Conservation (phyloP, 768 basidiomycete genomes). For the Boletus reticuloceps region DNA sequence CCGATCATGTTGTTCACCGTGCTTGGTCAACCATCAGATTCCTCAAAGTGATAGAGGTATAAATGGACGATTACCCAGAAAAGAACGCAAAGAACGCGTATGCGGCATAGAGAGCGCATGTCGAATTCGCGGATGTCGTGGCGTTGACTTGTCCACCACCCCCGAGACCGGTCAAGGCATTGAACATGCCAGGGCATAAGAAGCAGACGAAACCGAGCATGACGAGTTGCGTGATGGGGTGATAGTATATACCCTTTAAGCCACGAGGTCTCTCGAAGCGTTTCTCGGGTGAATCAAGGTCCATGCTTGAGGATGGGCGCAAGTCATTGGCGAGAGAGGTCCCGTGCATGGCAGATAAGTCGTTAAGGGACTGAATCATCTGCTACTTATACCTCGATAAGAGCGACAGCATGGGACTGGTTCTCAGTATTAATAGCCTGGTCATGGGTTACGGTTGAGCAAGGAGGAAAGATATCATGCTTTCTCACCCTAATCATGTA, state of each 20-base stretch:
- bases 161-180: conserved; percentile 74
- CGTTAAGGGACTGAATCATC: too few relatives aligned
- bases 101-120: conserved; percentile 61
- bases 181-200: not conserved
- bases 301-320: too few relatives aligned
- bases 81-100: conserved; percentile 61
- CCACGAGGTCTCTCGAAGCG: conserved; percentile 45
- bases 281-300: too few relatives aligned
- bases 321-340: too few relatives aligned
- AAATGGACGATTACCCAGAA: conserved; percentile 46
- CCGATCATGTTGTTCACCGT: conserved; percentile 79
- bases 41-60: not conserved
- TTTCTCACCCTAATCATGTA: too few relatives aligned
- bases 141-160: conserved; percentile 71
- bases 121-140: conserved; percentile 65
- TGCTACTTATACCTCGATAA: too few relatives aligned
- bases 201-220: not conserved
- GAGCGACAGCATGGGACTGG: too few relatives aligned
- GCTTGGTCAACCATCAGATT: conserved; percentile 31
- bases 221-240: conserved; percentile 50
- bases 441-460: too few relatives aligned
- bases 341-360: too few relatives aligned
- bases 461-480: too few relatives aligned
- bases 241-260: conserved; percentile 52
- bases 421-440: too few relatives aligned